Base-by-base conservation (phyloP, 75 land plant species). In the Gnetum montanum region DNA sequence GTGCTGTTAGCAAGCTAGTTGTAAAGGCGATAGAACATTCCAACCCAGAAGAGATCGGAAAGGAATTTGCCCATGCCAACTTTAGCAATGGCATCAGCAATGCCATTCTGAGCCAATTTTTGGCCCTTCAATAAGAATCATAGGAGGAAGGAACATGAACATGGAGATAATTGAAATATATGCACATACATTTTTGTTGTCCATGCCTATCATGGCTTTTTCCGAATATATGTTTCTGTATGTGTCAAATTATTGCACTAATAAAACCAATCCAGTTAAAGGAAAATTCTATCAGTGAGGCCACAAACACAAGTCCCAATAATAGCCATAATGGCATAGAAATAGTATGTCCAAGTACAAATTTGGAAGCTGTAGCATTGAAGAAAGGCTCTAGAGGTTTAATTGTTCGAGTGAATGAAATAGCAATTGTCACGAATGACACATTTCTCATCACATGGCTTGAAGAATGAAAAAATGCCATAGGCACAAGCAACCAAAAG, bases 371-470 rank as follows among this genome's bases (percentile, higher is more conserved):
- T 34, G 98, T 82, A 46, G 98, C 98, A 68, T 76, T 94, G 80
- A 94, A 94, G 74, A 94, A n/a, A n/a, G 98, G 98, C 63, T 94
- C 98, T 70, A 94, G 70, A 54, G 98, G 96, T 78, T 94, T 94
- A 55, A 94, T 79, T 1, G 98, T 94, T 64, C 90, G 98, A 20
- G 98, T 80, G 71, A 94, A 94, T 8, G 98, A 94, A 43, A 94
- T 96, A 15, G 98, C 98, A 60, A 94, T 96, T 11, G 97, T 88
- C 19, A 96, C 86, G 70, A 94, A 94, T 0, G 98, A 94, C 18
- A 94, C 91, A 65, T 94, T 94, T 64, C 81, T 82, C 65, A 84
- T 94, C 16, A 94, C 83, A 64, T 94, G 98, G 23, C 98, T 91
- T 15, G 90, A 47, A 10, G 96, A 96, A 78, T 94, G 98, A 61